phyloP scores from a whole-genome alignment of 2,329 filamentous ascomycete species.

The Trichoderma guizhouense region DNA sequence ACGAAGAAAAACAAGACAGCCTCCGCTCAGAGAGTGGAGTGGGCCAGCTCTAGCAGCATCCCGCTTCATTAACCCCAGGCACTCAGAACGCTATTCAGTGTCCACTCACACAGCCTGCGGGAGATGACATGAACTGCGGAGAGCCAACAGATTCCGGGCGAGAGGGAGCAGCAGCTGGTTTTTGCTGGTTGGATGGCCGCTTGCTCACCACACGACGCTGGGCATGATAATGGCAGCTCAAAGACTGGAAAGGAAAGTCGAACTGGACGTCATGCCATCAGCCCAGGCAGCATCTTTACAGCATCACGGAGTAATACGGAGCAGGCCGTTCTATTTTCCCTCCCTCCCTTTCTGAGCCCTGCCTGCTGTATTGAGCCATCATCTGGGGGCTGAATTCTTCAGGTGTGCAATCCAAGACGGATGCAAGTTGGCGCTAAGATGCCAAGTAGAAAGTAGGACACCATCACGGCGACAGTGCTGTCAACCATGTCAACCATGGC shows the following conservation, averaged over 20 bases:
- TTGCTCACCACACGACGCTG: not conserved
- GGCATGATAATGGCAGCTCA: not conserved
- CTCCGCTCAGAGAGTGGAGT: not conserved
- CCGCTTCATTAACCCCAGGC: conserved; percentile 12
- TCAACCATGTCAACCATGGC: not conserved
- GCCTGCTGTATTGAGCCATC: not conserved
- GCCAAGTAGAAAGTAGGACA: not conserved
- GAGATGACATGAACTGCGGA: conserved; percentile 15
- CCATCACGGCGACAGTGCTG: not conserved
- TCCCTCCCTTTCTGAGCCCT: not conserved
- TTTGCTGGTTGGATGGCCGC: not conserved
- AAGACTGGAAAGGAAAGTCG: not conserved
- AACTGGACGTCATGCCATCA: not conserved
- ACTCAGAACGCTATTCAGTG: not conserved
- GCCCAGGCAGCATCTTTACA: not conserved
- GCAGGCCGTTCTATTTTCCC: not conserved
- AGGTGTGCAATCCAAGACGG: not conserved
- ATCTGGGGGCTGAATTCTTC: not conserved
- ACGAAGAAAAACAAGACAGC: not conserved
- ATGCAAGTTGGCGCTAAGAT: not conserved
- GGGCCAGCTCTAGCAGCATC: conserved; percentile 10
- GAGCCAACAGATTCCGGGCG: not conserved
- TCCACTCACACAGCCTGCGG: not conserved
- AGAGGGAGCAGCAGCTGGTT: not conserved
- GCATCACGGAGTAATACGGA: not conserved